These are phyloP conservation scores for Epipyxis sp. DNA, from an alignment of 108 stramenopile genomes.

Conservation along the genomic window DNA sequence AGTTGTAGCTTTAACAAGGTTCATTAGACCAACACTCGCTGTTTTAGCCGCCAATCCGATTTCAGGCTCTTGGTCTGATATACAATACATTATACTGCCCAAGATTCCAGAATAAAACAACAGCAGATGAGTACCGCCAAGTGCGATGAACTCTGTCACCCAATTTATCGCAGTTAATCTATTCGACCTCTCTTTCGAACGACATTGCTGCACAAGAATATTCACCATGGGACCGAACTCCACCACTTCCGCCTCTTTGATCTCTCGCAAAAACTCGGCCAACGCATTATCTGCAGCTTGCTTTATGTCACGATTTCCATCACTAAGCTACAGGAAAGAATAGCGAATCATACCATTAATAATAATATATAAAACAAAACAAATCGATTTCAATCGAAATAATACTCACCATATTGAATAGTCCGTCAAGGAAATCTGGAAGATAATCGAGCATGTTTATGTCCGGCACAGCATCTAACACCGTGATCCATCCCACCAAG, in stretches of 20 bases:
- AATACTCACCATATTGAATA: constrained; percentile 85
- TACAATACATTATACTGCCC: constrained; percentile 82
- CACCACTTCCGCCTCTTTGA: constrained; percentile 73
- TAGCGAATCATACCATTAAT: not conserved
- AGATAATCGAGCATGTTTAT: constrained; percentile 91
- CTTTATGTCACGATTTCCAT: constrained; percentile 87
- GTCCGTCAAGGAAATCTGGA: constrained; percentile 89
- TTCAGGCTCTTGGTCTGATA: constrained; percentile 81
- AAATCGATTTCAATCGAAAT: not conserved
- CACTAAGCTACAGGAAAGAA: constrained; percentile 45
- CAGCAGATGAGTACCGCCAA: constrained; percentile 80
- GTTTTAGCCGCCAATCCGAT: constrained; percentile 81
- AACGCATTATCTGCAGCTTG: constrained; percentile 81
- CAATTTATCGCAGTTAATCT: constrained; percentile 89
- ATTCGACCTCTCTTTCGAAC: constrained; percentile 83
- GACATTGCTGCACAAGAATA: constrained; percentile 87
- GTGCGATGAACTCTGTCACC: constrained; percentile 86
- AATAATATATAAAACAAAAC: not conserved
- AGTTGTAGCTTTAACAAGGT: constrained; percentile 69
- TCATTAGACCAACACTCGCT: constrained; percentile 76
- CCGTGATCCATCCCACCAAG: constrained; percentile 91
- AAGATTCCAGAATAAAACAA: constrained; percentile 83
- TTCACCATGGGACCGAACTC: constrained; percentile 91
- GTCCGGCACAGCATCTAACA: constrained; percentile 90
- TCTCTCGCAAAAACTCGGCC: constrained; percentile 77